phyloP scores from a whole-genome alignment of 2,329 filamentous ascomycete species.

The Cytospora piceicola region DNA sequence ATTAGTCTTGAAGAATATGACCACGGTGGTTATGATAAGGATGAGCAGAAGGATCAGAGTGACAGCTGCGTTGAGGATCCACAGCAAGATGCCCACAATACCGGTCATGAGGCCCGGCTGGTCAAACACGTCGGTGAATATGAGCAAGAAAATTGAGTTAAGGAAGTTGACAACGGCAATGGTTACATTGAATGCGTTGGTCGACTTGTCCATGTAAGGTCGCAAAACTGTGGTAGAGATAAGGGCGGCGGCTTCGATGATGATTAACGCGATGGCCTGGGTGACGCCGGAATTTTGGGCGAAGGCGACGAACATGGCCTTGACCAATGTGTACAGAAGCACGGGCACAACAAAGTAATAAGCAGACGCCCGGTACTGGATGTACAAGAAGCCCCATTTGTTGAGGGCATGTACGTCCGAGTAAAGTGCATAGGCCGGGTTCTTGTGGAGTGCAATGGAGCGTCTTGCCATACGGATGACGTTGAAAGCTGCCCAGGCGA shows the following conservation, averaged over 20 bases:
- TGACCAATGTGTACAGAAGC: slow-evolving; percentile 73
- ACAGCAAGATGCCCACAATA: slow-evolving; percentile 82
- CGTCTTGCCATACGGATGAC: slow-evolving; percentile 80
- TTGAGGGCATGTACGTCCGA: slow-evolving; percentile 83
- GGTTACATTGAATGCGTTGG: slow-evolving; percentile 86
- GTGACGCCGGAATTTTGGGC: slow-evolving; percentile 67
- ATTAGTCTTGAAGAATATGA: slow-evolving; percentile 81
- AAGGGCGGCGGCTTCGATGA: slow-evolving; percentile 75
- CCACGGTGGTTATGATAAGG: slow-evolving; percentile 66
- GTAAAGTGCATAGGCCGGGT: slow-evolving; percentile 88
- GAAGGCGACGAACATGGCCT: slow-evolving; percentile 81
- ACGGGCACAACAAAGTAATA: slow-evolving; percentile 86
- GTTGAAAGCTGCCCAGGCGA: slow-evolving; percentile 80
- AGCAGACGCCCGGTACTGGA: slow-evolving; percentile 84
- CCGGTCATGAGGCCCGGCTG: slow-evolving; percentile 78
- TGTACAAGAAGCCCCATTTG: slow-evolving; percentile 92
- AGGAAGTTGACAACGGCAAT: slow-evolving; percentile 83
- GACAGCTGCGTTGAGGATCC: slow-evolving; percentile 79
- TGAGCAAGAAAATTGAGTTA: slow-evolving; percentile 77
- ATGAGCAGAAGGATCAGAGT: slow-evolving; percentile 76
- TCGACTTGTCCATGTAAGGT: slow-evolving; percentile 96
- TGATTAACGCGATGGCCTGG: slow-evolving; percentile 75
- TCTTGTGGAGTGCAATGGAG: slow-evolving; percentile 82
- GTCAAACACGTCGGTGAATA: slow-evolving; percentile 82
- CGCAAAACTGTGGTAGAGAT: slow-evolving; percentile 74